Evolutionary conservation across 2,329 filamentous ascomycete genomes (phyloP).

Genomic region (Passalora sequoiae): DNA sequence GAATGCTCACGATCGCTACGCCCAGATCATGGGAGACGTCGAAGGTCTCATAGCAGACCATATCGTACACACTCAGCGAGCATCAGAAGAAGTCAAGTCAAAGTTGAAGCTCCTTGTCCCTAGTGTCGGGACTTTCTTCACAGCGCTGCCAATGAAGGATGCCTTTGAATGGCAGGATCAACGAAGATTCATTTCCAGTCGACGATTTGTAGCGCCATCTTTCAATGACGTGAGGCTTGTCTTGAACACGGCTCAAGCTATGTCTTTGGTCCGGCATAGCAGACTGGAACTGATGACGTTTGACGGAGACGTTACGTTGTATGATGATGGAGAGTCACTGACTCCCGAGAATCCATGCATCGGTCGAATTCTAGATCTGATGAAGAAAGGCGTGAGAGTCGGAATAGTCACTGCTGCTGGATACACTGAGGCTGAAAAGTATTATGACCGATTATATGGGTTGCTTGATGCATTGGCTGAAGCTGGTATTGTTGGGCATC

Average conservation of each 20-base stretch:
- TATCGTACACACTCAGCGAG: slow-evolving; percentile 65
- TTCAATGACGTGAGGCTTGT: slow-evolving; percentile 95
- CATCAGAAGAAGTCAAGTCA: slow-evolving; percentile 48
- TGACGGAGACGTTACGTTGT: slow-evolving; percentile 94
- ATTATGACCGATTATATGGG: slow-evolving; percentile 81
- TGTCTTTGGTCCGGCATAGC: slow-evolving; percentile 74
- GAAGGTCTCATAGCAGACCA: slow-evolving; percentile 89
- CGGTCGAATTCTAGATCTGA: slow-evolving; percentile 60
- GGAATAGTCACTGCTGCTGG: slow-evolving; percentile 96
- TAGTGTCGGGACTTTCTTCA: slow-evolving; percentile 90
- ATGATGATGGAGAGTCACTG: slow-evolving; percentile 73
- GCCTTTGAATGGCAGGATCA: slow-evolving; percentile 88
- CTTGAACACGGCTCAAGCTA: slow-evolving; percentile 89
- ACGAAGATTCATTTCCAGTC: slow-evolving; percentile 78
- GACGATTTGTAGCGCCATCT: slow-evolving; percentile 88
- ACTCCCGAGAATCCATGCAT: slow-evolving; percentile 74
- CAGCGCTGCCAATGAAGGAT: slow-evolving; percentile 74
- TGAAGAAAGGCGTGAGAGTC: slow-evolving; percentile 73
- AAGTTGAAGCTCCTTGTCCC: slow-evolving; percentile 92
- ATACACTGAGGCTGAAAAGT: slow-evolving; percentile 80
- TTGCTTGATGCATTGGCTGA: slow-evolving; percentile 73
- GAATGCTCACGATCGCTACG: slow-evolving; percentile 80
- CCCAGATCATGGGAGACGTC: slow-evolving; percentile 91
- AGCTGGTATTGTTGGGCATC: slow-evolving; percentile 64
- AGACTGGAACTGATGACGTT: slow-evolving; percentile 84